Base-by-base conservation (phyloP, 2,329 filamentous ascomycete species). In the Hortaea werneckii region DNA sequence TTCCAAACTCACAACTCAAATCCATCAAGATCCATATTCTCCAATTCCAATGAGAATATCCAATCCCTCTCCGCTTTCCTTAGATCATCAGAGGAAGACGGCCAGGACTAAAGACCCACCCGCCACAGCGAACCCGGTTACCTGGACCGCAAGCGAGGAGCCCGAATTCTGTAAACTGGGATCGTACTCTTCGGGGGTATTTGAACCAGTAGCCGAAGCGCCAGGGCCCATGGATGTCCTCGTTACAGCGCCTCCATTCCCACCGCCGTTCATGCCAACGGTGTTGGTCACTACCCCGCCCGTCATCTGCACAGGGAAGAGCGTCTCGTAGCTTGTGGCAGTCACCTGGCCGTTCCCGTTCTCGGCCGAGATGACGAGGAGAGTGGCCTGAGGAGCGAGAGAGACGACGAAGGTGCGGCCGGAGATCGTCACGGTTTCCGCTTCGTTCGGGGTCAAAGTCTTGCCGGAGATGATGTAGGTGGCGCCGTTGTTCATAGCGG, bases 251-350 rank as follows among this genome's bases (percentile, higher is more conserved):
- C 32, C 41, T 42, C 13, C 40, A 8, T 8, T 32, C 11, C 13
- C n/a, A 28, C 9, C 5, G 9, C 44, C 38, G 10, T 29, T 26
- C 27, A 41, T 32, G 11, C 28, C 39, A 2, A 47, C 43, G 5
- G 54, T 56, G 12, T 51, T 54, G 37, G 46, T 52, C 3, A 50
- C 46, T 5, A 55, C 60, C 6, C 43, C 28, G 13, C 50, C 37
- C 1, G 63, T 64, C 20, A 58, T 62, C 4, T 64, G 65, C 1
- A 65, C 67, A 5, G 67, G 65, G 48, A 69, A 68, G 8, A 71
- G 52, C 0, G 62, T 65, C 50, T 64, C 56, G 44, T 49, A 54
- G 11, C 46, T 41, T 6, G 59, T 62, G 4, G 52, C 56, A 3
- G 58, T 62, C 3, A 61, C 60, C 13, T 53, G 58, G 12, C 58